Conservation (phyloP, 2,329 filamentous ascomycete species). For the Colletotrichum theobromicola region DNA sequence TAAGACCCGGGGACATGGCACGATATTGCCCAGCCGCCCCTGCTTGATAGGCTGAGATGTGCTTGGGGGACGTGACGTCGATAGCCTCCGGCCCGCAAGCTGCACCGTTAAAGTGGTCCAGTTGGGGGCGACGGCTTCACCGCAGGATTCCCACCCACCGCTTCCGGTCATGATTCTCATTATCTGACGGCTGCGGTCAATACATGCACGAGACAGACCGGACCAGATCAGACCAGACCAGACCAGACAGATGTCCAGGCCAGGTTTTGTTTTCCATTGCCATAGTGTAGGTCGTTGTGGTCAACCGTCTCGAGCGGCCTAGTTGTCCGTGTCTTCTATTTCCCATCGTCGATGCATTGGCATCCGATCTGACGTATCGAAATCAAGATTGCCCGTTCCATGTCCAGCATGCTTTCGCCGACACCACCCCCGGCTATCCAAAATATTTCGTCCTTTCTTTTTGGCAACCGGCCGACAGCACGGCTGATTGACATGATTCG, state of each 20-base stretch:
- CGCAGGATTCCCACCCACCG: not conserved
- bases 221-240: not conserved
- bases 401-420: not conserved
- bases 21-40: not conserved
- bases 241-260: not conserved
- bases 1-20: constrained; percentile 8
- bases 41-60: not conserved
- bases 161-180: not conserved
- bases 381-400: not conserved
- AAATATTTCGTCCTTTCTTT: not conserved
- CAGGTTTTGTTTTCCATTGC: not conserved
- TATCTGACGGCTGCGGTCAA: constrained; percentile 1
- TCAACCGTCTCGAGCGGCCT: not conserved
- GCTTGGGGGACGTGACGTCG: not conserved
- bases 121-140: not conserved
- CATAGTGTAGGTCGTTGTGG: not conserved
- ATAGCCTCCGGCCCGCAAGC: not conserved
- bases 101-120: not conserved
- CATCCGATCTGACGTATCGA: not conserved
- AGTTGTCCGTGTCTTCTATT: not conserved
- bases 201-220: not conserved
- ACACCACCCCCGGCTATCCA: not conserved
- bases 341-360: not conserved
- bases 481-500: not conserved
- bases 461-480: not conserved